Evolutionary conservation across 306 rosid species (phyloP).

Genomic region (Astragalus glycyphyllos): DNA sequence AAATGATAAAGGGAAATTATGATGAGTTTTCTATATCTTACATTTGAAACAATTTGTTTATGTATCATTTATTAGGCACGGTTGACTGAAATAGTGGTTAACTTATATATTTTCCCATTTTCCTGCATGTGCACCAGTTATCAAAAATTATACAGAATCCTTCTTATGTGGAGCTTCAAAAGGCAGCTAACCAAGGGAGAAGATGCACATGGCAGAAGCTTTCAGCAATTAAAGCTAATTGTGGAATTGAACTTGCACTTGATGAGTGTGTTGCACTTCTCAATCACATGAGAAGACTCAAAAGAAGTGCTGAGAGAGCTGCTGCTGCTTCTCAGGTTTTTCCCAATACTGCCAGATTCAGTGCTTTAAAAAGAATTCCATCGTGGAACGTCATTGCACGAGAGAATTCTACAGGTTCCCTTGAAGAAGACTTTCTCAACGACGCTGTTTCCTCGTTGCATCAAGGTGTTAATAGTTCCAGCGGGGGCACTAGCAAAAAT

Average conservation of each 20-base stretch:
- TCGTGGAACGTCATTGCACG: constrained; percentile 96
- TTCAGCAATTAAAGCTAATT: constrained; percentile 91
- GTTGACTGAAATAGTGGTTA: constrained; percentile 27
- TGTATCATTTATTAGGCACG: constrained; percentile 8
- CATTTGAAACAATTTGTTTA: constrained; percentile 10
- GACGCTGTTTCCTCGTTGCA: constrained; percentile 64
- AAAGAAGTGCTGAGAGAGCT: constrained; percentile 78
- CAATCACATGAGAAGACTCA: constrained; percentile 89
- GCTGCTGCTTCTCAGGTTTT: constrained; percentile 71
- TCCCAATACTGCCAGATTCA: constrained; percentile 57
- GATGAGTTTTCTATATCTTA: background rate
- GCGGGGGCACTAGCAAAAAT: constrained; percentile 49
- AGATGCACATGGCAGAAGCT: constrained; percentile 99
- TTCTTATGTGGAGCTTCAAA: constrained; percentile 85
- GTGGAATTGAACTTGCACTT: constrained; percentile 90
- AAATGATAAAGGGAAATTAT: background rate
- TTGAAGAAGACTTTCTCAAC: constrained; percentile 65
- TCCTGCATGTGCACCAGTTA: constrained; percentile 57
- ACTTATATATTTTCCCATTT: constrained; percentile 35
- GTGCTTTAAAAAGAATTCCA: constrained; percentile 87
- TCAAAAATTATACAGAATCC: constrained; percentile 93
- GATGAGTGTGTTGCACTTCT: constrained; percentile 90
- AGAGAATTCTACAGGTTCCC: constrained; percentile 90
- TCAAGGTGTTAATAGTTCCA: constrained; percentile 54
- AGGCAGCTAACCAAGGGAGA: constrained; percentile 96